Base-by-base conservation (phyloP, 768 basidiomycete species). In the Floccularia luteovirens region DNA sequence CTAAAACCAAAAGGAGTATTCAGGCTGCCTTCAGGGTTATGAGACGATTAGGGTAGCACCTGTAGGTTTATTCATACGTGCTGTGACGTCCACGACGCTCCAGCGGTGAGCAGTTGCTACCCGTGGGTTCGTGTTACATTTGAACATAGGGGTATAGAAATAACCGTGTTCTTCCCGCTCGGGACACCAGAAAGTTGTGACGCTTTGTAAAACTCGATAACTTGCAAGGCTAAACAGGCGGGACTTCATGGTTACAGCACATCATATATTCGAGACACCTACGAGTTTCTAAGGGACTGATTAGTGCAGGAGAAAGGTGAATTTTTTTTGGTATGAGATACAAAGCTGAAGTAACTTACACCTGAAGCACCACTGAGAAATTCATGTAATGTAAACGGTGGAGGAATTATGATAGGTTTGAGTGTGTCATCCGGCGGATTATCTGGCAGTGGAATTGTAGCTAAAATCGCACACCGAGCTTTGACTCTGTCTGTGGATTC, bases 121-220 rank as follows among this genome's bases (percentile, higher is more conserved):
- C 24, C 82, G 78, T 13, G 84, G 83, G 50, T 86, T 88, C 19
- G 86, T 89, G 58, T 54, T 80, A 53, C 86, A 90, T 51, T 84
- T 86, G 68, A 79, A 89, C 10, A 72, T 53, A 0, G 86, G 84
- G 1, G 76, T 68, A 39, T 88, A 74, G 54, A 79, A 77, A 51
- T 82, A 89, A 2, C 86, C 86, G 41, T 89, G 84, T 47, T 88
- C 86, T 63, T 90, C 86, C 37, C 79, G 77, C 33, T 85, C 83
- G 2, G 82, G 75, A 50, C 86, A 88, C 86, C 86, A 90, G 24
- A 69, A 67, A 2, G 86, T 86, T 13, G 80, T 87, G 4, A 63
- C 54, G 42, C 78, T 74, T 39, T 82, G 75, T 27, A 90, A 64
- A 30, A 84, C 68, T 32, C 78, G 75, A 53, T 86, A 82, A 45